These are phyloP conservation scores for Batkoa obscura DNA, from an alignment of 371 early-diverging fungal species.

Conservation along the genomic window DNA sequence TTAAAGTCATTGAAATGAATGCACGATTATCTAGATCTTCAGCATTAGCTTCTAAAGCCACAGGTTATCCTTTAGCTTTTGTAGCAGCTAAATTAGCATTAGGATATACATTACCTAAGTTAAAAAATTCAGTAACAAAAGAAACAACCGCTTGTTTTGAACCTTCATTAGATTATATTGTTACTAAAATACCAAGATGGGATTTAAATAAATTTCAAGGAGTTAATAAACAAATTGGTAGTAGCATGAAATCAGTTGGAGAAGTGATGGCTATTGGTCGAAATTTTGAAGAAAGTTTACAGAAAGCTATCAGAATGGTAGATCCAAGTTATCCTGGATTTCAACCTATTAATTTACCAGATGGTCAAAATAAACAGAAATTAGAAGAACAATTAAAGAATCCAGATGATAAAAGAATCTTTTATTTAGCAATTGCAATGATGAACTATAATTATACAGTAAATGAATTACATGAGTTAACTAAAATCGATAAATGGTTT, in stretches of 20 bases:
- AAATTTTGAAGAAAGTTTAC: slow-evolving; percentile 88
- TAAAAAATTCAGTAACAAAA: slow-evolving; percentile 79
- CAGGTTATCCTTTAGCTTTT: slow-evolving; percentile 91
- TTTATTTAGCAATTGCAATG: slow-evolving; percentile 81
- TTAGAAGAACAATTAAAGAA: slow-evolving; percentile 21
- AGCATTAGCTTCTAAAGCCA: slow-evolving; percentile 91
- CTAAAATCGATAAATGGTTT: slow-evolving; percentile 89
- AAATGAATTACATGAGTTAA: slow-evolving; percentile 66
- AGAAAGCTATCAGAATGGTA: slow-evolving; percentile 88
- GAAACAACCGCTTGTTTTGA: slow-evolving; percentile 91
- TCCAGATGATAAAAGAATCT: slow-evolving; percentile 78
- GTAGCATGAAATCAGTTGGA: slow-evolving; percentile 88
- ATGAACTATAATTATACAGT: slow-evolving; percentile 57
- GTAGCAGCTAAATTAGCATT: slow-evolving; percentile 93
- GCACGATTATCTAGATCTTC: slow-evolving; percentile 79
- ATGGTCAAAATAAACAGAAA: slow-evolving; percentile 49
- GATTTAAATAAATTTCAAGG: slow-evolving; percentile 86
- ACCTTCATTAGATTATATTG: slow-evolving; percentile 81
- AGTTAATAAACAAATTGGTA: slow-evolving; percentile 68
- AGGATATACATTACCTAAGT: slow-evolving; percentile 71
- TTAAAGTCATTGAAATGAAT: slow-evolving; percentile 92
- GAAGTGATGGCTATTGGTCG: slow-evolving; percentile 94
- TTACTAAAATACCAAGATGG: slow-evolving; percentile 94
- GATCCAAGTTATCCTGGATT: slow-evolving; percentile 73
- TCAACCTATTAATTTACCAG: slow-evolving; percentile 30